A percentile compares a stretch with the other conserved stretches of the same genome.
phyloP scores from a whole-genome alignment of 768 basidiomycete genomes.

The Mycena belliarum region DNA sequence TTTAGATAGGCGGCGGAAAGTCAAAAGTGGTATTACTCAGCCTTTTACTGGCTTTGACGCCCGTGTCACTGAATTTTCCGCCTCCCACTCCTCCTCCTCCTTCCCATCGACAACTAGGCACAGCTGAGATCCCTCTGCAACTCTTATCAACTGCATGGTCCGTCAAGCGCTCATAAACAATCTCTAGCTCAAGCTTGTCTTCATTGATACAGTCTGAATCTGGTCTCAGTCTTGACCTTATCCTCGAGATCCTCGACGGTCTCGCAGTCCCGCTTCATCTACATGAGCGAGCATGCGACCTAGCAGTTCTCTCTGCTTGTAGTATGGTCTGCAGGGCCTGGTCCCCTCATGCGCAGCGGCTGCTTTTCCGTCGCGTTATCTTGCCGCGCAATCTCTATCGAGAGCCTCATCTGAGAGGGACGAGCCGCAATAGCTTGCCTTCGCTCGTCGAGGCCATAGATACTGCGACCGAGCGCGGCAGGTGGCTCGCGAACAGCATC shows the following conservation, averaged over 20 bases:
- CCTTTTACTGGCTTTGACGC: too few relatives aligned
- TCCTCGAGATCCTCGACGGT: conserved; percentile 18
- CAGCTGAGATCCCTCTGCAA: too few relatives aligned
- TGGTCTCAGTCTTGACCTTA: conserved; percentile 7
- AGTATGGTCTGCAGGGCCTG: conserved; percentile 46
- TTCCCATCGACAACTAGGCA: too few relatives aligned
- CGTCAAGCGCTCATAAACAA: too few relatives aligned
- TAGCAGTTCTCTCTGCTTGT: conserved; percentile 34
- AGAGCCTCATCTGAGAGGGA: conserved; percentile 1
- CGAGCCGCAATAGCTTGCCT: background rate
- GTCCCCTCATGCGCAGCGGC: conserved; percentile 44
- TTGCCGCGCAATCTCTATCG: conserved; percentile 26
- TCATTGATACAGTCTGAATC: too few relatives aligned
- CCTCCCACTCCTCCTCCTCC: too few relatives aligned
- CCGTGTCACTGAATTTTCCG: too few relatives aligned
- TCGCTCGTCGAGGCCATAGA: conserved; percentile 17
- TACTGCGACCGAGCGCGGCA: conserved; percentile 11
- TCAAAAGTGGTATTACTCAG: too few relatives aligned
- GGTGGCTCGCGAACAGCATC: conserved; percentile 11
- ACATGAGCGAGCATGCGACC: conserved; percentile 17
- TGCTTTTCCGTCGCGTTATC: conserved; percentile 44
- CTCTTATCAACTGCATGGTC: too few relatives aligned
- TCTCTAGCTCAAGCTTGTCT: too few relatives aligned
- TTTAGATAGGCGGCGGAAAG: too few relatives aligned
- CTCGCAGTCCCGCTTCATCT: conserved; percentile 11